These are phyloP conservation scores for Shiraia bambusicola DNA, from an alignment of 2,329 filamentous ascomycete genomes.

Conservation along the genomic window DNA sequence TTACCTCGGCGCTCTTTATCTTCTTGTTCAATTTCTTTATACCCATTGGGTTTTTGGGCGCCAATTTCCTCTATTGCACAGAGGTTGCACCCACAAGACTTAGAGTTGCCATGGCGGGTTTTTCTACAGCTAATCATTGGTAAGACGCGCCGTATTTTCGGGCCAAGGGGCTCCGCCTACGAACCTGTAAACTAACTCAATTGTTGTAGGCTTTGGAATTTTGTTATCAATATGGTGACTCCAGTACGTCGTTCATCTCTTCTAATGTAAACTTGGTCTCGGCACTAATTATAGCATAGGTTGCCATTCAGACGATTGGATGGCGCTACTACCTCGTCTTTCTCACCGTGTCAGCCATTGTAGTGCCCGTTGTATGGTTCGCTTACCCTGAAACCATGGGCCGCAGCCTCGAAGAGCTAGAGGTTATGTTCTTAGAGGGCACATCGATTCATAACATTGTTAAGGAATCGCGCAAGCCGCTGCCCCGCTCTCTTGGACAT, in stretches of 20 bases:
- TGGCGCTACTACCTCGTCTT: slow-evolving; percentile 57
- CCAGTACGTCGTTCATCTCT: slow-evolving; percentile 48
- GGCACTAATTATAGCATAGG: slow-evolving; percentile 10
- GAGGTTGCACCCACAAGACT: slow-evolving; percentile 58
- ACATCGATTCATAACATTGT: slow-evolving; percentile 34
- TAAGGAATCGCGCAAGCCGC: slow-evolving; percentile 20
- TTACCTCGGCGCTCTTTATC: slow-evolving; percentile 58
- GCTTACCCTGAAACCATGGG: slow-evolving; percentile 55
- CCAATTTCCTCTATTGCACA: slow-evolving; percentile 62
- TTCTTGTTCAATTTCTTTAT: slow-evolving; percentile 64
- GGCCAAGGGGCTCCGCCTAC: not conserved
- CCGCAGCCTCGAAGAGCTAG: slow-evolving; percentile 50
- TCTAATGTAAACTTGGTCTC: slow-evolving; percentile 38
- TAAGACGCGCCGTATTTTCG: not conserved
- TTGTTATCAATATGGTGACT: slow-evolving; percentile 31
- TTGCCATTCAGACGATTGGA: slow-evolving; percentile 54
- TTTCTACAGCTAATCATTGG: slow-evolving; percentile 58
- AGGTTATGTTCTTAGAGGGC: slow-evolving; percentile 45
- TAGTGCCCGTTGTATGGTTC: slow-evolving; percentile 50
- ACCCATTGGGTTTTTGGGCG: slow-evolving; percentile 60
- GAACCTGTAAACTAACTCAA: slow-evolving; percentile 18
- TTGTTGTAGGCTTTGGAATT: slow-evolving; percentile 51
- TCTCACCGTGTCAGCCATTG: slow-evolving; percentile 49
- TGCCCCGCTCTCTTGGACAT: slow-evolving; percentile 9
- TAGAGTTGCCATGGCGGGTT: slow-evolving; percentile 57